Base-by-base conservation (phyloP, 176 grass and related monocot species). In the Panicum miliaceum region DNA sequence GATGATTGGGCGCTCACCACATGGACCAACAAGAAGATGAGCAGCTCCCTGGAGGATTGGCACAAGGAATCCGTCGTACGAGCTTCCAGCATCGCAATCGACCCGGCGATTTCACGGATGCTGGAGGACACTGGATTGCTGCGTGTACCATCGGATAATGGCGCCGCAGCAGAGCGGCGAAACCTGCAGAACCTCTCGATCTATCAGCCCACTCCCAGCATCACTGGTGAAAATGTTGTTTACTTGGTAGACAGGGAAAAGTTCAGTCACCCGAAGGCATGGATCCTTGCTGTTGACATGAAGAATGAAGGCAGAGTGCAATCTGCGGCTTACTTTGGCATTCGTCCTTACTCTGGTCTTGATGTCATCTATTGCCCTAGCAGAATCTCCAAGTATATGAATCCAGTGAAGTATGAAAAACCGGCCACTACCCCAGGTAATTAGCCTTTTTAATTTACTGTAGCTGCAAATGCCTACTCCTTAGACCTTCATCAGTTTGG, bases 261-360 rank as follows among this genome's bases (percentile, higher is more conserved):
- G 46, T 48, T 22, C 7, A 22, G 0, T 4, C 59, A 48, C 25
- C 26, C 25, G 1, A 14, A 34, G 26, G 41, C 59, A 48, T 79
- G 76, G 60, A 35, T 79, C 11, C n/a, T 79, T 66, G 14, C 34
- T 20, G 64, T 66, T 66, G 64, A 64, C 23, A 64, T 79, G 59
- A 48, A 22, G 41, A 41, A 50, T 34, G 46, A 0, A 29, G 59
- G 41, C 8, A 79, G 4, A 9, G 42, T 79, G 15, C 41, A 3
- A 12, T 18, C 15, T 66, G 64, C 7, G 5, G 32, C 64, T 19
- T 66, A 66, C 34, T 37, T 66, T 38, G 64, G 64, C 7, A 20
- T 38, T 38, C 34, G 34, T 20, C 3, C 0, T 20, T 66, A 66
- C 34, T 0, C 0, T 20, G 64, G 29, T 8, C 6, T 34, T 35